Evolutionary conservation across 139 green algal species (phyloP).

Genomic region (Ettlia oleoabundans): DNA sequence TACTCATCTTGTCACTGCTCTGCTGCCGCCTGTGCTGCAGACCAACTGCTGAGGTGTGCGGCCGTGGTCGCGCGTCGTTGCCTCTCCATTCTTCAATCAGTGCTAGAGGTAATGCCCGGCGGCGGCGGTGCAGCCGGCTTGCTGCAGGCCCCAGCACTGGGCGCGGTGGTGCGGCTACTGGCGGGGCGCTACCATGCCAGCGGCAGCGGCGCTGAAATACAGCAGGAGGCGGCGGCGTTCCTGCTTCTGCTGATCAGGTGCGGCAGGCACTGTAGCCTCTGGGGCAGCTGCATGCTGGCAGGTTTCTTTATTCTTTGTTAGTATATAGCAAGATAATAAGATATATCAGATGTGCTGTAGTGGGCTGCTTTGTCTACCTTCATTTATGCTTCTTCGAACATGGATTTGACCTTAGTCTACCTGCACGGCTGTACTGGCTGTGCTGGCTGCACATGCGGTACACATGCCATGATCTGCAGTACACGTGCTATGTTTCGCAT

Average conservation of each 20-base stretch:
- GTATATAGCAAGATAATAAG: no score
- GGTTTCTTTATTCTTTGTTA: no score
- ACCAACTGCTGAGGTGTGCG: not conserved
- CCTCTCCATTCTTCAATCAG: constrained; percentile 22
- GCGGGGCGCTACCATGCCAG: not conserved
- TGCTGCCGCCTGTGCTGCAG: not conserved
- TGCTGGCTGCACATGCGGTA: no score
- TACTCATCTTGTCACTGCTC: not conserved
- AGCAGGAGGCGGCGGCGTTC: not conserved
- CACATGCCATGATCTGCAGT: no score
- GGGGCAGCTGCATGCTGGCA: no score
- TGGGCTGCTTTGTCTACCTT: not conserved
- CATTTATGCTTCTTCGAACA: no score
- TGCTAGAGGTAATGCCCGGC: not conserved
- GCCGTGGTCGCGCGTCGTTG: not conserved
- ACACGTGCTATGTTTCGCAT: no score
- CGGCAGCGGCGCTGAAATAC: not conserved
- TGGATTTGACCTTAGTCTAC: no score
- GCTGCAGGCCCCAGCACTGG: not conserved
- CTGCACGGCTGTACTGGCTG: no score
- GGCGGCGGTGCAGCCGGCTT: not conserved
- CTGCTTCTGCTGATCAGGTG: not conserved
- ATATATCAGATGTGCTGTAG: not conserved
- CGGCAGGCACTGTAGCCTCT: not conserved
- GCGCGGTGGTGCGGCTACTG: constrained; percentile 9